Percentiles rank a stretch among this genome's conserved stretches.
Conservation (phyloP, 352 stramenopile genomes). For the Peronospora belbahrii region DNA sequence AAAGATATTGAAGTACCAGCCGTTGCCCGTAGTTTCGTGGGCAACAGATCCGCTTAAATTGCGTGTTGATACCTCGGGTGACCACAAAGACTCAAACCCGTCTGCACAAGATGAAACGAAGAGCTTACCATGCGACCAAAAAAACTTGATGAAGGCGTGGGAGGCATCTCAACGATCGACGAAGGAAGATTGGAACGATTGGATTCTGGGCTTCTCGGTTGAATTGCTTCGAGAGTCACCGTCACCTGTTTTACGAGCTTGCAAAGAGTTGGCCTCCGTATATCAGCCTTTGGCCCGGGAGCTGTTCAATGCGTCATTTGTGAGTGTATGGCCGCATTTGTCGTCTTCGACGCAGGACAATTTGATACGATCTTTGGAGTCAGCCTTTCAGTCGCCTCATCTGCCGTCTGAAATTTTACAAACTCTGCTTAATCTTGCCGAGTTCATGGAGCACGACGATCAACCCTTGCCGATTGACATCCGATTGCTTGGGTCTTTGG, state of each 20-base stretch:
- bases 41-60: constrained; percentile 61
- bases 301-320: constrained; percentile 98
- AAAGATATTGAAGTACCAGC: constrained; percentile 84
- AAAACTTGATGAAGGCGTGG: constrained; percentile 82
- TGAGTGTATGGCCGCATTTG: constrained; percentile 97
- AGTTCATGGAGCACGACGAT: constrained; percentile 99
- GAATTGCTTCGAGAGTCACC: constrained; percentile 96
- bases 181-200: constrained; percentile 97
- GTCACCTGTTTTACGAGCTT: constrained; percentile 91
- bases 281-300: constrained; percentile 97
- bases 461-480: constrained; percentile 96
- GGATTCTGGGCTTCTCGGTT: constrained; percentile 96
- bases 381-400: constrained; percentile 88
- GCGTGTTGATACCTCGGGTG: constrained; percentile 26
- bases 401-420: constrained; percentile 97
- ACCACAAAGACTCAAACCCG: constrained; percentile 31
- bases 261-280: constrained; percentile 93
- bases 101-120: constrained; percentile 57
- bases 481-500: constrained; percentile 91
- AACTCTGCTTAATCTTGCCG: constrained; percentile 95
- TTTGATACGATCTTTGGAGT: constrained; percentile 92
- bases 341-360: constrained; percentile 85
- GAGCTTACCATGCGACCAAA: constrained; percentile 71
- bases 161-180: constrained; percentile 77
- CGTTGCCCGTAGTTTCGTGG: constrained; percentile 75